Conservation (phyloP, 2,329 filamentous ascomycete genomes). For the Thielaviopsis ethacetica region DNA sequence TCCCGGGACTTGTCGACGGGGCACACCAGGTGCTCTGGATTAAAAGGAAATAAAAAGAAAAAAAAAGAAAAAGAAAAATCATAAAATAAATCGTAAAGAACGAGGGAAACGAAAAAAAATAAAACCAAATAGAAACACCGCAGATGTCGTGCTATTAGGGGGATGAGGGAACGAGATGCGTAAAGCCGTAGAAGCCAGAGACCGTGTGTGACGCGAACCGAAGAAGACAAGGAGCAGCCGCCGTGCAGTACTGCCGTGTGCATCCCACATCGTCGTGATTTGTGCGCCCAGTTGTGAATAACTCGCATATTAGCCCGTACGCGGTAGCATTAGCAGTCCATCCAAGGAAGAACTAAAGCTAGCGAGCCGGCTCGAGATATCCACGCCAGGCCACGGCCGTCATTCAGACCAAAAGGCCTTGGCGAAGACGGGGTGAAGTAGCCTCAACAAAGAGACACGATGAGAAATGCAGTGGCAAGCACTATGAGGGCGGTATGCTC, state of each 20-base stretch:
- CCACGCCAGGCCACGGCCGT: background rate
- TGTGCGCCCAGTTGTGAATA: background rate
- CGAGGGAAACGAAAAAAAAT: background rate
- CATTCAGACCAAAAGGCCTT: background rate
- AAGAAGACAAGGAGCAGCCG: background rate
- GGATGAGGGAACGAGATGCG: no score
- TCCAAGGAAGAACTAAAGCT: background rate
- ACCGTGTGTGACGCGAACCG: no score
- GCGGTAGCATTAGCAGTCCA: background rate
- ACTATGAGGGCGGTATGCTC: background rate
- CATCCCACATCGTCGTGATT: background rate
- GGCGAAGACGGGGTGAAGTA: no score
- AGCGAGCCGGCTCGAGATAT: background rate
- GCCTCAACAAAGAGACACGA: no score
- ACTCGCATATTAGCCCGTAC: background rate
- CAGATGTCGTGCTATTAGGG: no score
- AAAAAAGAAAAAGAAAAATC: background rate
- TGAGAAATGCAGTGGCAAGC: background rate
- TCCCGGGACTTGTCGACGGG: background rate
- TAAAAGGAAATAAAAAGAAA: background rate
- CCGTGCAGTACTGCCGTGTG: background rate
- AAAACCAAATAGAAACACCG: background rate
- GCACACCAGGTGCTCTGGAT: background rate
- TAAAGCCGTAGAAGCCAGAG: no score
- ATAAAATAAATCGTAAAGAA: no score